A percentile compares a stretch with the other conserved stretches of the same genome.
Conservation (phyloP, 768 basidiomycete species). For the Leccinum obscurum region DNA sequence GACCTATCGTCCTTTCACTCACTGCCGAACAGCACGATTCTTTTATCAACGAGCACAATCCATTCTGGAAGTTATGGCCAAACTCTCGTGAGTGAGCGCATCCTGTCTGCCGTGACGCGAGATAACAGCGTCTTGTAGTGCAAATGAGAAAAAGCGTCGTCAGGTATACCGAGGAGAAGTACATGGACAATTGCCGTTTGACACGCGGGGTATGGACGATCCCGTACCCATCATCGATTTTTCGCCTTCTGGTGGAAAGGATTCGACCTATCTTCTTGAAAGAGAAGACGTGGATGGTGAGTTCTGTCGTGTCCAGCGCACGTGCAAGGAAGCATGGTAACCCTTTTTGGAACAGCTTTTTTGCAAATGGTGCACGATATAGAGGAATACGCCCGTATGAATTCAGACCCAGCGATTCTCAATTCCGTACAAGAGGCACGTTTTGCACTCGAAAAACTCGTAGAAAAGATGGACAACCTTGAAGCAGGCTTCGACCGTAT, state of each 20-base stretch:
- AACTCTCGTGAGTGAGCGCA: constrained; percentile 66
- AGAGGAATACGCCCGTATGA: constrained; percentile 52
- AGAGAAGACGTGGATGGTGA: constrained; percentile 71
- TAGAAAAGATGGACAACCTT: constrained; percentile 76
- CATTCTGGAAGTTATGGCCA: constrained; percentile 85
- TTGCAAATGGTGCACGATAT: constrained; percentile 65
- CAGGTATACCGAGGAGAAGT: constrained; percentile 84
- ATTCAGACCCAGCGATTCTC: constrained; percentile 46
- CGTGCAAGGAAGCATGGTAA: constrained; percentile 1
- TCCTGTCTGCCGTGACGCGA: neutral
- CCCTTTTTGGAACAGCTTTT: constrained; percentile 44
- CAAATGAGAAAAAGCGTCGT: constrained; percentile 78
- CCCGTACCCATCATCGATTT: constrained; percentile 79
- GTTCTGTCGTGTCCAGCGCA: constrained; percentile 41
- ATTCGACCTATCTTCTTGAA: constrained; percentile 66
- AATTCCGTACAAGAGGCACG: constrained; percentile 64
- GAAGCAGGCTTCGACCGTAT: constrained; percentile 83
- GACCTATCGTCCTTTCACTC: constrained; percentile 1
- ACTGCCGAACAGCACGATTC: constrained; percentile 55
- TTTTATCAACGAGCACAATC: constrained; percentile 80
- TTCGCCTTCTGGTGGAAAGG: constrained; percentile 63
- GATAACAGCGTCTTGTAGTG: constrained; percentile 39
- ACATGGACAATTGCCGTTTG: constrained; percentile 86
- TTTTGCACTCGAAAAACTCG: constrained; percentile 61
- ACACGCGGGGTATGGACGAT: constrained; percentile 78